These are phyloP conservation scores for Cryphonectria carpinicola DNA, from an alignment of 2,329 filamentous ascomycete species.

Conservation along the genomic window DNA sequence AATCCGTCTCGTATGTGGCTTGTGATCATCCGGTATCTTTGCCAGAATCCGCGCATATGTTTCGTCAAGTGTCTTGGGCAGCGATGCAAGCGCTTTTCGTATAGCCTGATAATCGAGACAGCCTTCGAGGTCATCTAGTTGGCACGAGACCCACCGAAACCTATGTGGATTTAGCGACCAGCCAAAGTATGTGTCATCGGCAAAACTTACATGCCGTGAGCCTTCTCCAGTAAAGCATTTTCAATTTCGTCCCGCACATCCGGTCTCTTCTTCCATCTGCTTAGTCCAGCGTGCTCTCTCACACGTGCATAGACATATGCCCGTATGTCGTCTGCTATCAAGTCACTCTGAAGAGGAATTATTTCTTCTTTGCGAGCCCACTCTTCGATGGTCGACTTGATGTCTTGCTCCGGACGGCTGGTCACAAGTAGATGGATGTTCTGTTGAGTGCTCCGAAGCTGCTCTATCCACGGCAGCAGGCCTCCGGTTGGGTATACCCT, in stretches of 20 bases:
- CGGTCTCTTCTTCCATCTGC: neutral
- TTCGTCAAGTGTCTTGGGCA: neutral
- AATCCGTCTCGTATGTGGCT: neutral
- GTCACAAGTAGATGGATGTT: neutral
- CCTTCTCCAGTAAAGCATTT: neutral
- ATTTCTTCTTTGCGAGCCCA: neutral
- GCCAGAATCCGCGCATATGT: neutral
- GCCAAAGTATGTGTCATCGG: neutral
- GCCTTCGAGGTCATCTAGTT: neutral
- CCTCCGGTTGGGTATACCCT: neutral
- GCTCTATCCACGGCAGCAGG: neutral
- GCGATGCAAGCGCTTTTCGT: neutral
- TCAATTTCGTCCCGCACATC: neutral
- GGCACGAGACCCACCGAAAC: neutral
- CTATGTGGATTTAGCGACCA: neutral
- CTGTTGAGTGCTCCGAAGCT: neutral
- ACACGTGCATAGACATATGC: neutral
- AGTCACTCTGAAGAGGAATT: neutral
- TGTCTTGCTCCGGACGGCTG: neutral
- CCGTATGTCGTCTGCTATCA: neutral
- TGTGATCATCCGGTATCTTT: neutral
- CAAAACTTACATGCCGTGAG: neutral
- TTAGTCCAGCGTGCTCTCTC: neutral
- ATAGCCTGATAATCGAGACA: neutral
- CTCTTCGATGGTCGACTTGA: neutral